phyloP scores from a whole-genome alignment of 768 basidiomycete genomes.

The Lanmaoa pseudosensibilis region DNA sequence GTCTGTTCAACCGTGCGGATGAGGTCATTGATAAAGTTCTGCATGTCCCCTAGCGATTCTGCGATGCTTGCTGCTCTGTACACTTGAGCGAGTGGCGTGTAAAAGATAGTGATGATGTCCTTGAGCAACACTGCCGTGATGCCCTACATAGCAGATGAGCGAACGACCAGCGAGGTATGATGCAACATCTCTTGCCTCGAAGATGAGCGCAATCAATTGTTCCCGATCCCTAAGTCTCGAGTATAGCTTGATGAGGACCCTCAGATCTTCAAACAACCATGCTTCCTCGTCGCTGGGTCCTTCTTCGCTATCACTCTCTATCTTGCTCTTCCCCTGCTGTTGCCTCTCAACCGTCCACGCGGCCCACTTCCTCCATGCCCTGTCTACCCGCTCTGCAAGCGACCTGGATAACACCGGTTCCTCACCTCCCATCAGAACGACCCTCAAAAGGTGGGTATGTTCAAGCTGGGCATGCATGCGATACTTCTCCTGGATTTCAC shows the following conservation, averaged over 20 bases:
- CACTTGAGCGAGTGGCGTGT: slow-evolving; percentile 92
- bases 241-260: slow-evolving; percentile 75
- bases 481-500: slow-evolving; percentile 83
- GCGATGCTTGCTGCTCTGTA: slow-evolving; percentile 97
- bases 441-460: slow-evolving; percentile 70
- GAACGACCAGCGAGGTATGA: background rate
- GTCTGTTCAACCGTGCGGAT: slow-evolving; percentile 91
- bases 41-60: slow-evolving; percentile 88
- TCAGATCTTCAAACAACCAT: slow-evolving; percentile 93
- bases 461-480: slow-evolving; percentile 76
- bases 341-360: slow-evolving; percentile 66
- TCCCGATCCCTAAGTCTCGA: slow-evolving; percentile 83
- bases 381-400: slow-evolving; percentile 79
- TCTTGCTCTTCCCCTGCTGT: slow-evolving; percentile 37
- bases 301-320: slow-evolving; percentile 81
- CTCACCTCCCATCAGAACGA: slow-evolving; percentile 77
- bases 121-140: slow-evolving; percentile 92
- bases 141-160: slow-evolving; percentile 52
- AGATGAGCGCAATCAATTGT: slow-evolving; percentile 88
- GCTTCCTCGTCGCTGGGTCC: slow-evolving; percentile 93
- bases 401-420: slow-evolving; percentile 71
- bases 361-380: slow-evolving; percentile 75
- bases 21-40: slow-evolving; percentile 92
- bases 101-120: slow-evolving; percentile 99
- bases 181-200: slow-evolving; percentile 64